Base-by-base conservation (phyloP, 805 yeast species). In the Blastobotrys attinorum region DNA sequence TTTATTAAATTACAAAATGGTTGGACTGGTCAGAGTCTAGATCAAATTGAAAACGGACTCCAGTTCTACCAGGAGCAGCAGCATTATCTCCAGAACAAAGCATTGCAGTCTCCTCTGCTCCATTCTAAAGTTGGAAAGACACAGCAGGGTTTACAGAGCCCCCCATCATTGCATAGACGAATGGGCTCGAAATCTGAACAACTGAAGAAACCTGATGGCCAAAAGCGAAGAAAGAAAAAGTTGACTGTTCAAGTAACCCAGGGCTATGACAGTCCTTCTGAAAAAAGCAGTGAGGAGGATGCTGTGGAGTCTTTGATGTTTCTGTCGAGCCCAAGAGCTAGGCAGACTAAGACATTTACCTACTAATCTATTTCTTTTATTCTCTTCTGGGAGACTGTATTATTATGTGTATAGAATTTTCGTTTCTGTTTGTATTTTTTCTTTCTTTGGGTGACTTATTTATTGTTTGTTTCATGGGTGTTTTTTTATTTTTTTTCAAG, bases 251-350 rank as follows among this genome's bases (percentile, higher is more conserved):
- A 7, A 37, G 21, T 25, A 27, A 13, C 22, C 38, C 5, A 42
- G 48, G 29, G 29, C 7, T 11, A 7, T 25, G 29, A 11, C 11
- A 11, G 29, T 25, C 10, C 10, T 25, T 7, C 10, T 25, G 36
- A 32, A 22, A 22, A 20, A 22, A 34, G 22, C 33, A 27, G 32
- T 13, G 51, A 49, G 35, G 53, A 43, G 7, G 53, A 49, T 17
- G 53, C 53, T 4, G 46, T 43, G 18, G 49, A 47, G 18, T 31
- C 48, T 10, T 34, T 49, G 22, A 44, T 49, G 47, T 47, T 42
- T 36, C 43, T 49, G 11, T 43, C 50, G 16, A 40, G 47, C 39
- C 53, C 53, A 4, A 22, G 47, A 31, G 38, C 35, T 16, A 33
- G 27, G n/a, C 32, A 18, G 6, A 16, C 38, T n/a, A 22, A 17